phyloP scores from a whole-genome alignment of 2,329 filamentous ascomycete species.

The Thelonectria blattea region DNA sequence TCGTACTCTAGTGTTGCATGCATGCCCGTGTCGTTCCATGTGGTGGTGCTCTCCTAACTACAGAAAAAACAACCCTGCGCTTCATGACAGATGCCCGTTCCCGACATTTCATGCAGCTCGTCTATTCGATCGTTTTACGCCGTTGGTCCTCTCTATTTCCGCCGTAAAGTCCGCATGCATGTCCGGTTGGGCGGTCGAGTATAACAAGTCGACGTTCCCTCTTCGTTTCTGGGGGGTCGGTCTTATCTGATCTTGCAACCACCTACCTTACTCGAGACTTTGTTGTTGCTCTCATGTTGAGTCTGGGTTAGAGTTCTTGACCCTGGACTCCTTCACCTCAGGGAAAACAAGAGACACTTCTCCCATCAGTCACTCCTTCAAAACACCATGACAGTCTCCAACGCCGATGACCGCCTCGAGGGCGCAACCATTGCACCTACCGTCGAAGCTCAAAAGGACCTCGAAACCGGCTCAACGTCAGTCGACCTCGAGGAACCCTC shows the following conservation, averaged over 20 bases:
- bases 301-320: neutral
- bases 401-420: slow-evolving; percentile 21
- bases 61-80: no score
- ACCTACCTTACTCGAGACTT: neutral
- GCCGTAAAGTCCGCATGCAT: no score
- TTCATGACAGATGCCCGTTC: neutral
- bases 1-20: no score
- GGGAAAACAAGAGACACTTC: neutral
- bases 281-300: neutral
- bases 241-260: neutral
- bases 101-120: neutral
- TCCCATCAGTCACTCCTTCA: neutral
- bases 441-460: slow-evolving; percentile 20
- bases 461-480: slow-evolving; percentile 32
- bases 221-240: neutral
- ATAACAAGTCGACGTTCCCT: neutral
- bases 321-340: neutral
- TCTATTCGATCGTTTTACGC: neutral
- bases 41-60: no score
- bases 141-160: no score
- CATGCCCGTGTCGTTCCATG: no score
- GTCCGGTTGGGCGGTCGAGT: neutral
- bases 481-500: slow-evolving; percentile 28
- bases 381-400: slow-evolving; percentile 21
- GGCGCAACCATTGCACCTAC: slow-evolving; percentile 12